phyloP scores from a whole-genome alignment of 139 green algal species.

The Zygnema cylindricum region DNA sequence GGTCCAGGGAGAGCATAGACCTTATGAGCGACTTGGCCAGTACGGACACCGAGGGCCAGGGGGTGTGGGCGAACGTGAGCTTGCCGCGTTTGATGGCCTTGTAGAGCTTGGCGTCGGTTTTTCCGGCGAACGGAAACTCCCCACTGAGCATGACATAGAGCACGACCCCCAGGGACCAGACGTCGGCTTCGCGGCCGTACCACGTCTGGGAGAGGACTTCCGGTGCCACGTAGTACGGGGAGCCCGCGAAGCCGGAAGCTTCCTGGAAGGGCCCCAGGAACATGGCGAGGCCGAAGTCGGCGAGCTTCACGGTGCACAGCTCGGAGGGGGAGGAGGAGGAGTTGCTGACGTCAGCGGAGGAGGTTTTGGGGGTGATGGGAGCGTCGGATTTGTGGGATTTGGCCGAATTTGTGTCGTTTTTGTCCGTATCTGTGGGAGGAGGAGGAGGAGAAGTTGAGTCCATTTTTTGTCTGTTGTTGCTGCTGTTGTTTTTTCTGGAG shows the following conservation, averaged over 20 bases:
- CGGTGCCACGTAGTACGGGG: slow-evolving; percentile 34
- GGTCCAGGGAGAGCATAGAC: slow-evolving; percentile 73
- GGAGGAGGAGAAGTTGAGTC: too few species aligned
- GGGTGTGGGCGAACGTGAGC: slow-evolving; percentile 72
- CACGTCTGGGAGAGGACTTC: slow-evolving; percentile 18
- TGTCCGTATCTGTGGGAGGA: too few species aligned
- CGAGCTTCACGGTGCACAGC: slow-evolving; percentile 83
- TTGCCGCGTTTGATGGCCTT: slow-evolving; percentile 71
- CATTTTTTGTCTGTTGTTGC: slow-evolving; percentile 61
- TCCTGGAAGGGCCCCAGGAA: slow-evolving; percentile 65
- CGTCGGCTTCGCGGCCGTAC: slow-evolving; percentile 14
- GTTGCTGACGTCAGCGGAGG: slow-evolving; percentile 78
- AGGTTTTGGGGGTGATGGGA: too few species aligned
- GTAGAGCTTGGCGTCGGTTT: slow-evolving; percentile 63
- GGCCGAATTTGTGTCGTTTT: too few species aligned
- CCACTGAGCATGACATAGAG: slow-evolving; percentile 33
- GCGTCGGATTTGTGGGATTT: too few species aligned
- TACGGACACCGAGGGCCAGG: slow-evolving; percentile 75
- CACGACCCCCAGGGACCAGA: slow-evolving; percentile 33
- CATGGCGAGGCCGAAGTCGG: slow-evolving; percentile 90
- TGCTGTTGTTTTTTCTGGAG: slow-evolving; percentile 77
- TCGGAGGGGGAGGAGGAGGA: slow-evolving; percentile 69
- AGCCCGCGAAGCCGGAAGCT: not conserved
- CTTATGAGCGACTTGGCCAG: slow-evolving; percentile 51
- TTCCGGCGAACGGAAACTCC: slow-evolving; percentile 12